Base-by-base conservation (phyloP, 2,329 filamentous ascomycete species). In the Phaeosphaeria sp. region DNA sequence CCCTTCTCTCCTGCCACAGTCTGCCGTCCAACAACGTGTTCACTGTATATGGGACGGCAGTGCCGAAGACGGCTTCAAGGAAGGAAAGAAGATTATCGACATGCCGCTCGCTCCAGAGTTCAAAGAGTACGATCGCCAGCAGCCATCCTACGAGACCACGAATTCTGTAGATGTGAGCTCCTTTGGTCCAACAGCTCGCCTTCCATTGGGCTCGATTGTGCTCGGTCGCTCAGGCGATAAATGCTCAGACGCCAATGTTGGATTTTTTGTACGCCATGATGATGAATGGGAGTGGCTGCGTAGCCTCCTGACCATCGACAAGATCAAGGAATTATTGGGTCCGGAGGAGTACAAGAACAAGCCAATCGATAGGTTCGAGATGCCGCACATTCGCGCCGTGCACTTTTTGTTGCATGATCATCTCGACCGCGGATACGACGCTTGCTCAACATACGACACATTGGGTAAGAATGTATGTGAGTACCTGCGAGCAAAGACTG, bases 371-470 rank as follows among this genome's bases (percentile, higher is more conserved):
- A 67, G 77, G 1, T 75, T 77, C 48, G 77, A 80, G 59, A 70
- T 80, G 59, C 72, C 70, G 1, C 68, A 73, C 17, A 72, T 80
- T 20, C 63, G 66, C 23, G 77, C 78, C 2, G 77, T 80, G 44
- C 78, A 80, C 62, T 79, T 80, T 58, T 63, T 82, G 42, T 63
- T 83, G 21, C 75, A 82, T 54, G 81, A 83, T 60, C 80, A 82
- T 60, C 67, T 83, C 7, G 79, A 82, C 51, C 71, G 79, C 0
- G 79, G 80, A 0, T 81, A 79, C 64, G 76, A 80, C 52, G 77
- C 78, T 4, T 80, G 77, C 36, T 74, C 72, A 48, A 75, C 75
- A 1, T 81, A 82, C 46, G 81, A 83, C 64, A 79, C 77, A 0
- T 64, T 83, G 15, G 81, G 80, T 0, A 83, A 83, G 74, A 80